Conservation (phyloP, 2,329 filamentous ascomycete species). For the Microcyclosporella mali region DNA sequence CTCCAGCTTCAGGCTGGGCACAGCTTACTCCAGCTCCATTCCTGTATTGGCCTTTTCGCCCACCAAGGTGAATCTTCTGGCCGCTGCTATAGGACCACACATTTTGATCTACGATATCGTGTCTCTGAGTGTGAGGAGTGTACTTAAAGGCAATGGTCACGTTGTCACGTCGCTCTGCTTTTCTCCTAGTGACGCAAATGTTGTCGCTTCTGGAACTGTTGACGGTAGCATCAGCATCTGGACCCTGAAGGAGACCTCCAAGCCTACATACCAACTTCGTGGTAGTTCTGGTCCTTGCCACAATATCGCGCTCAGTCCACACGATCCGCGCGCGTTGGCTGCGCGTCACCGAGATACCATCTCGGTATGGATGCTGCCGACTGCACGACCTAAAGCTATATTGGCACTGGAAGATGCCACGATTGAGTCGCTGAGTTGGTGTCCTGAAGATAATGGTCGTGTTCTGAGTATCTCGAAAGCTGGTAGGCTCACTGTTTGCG, state of each 20-base stretch:
- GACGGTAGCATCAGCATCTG: conserved; percentile 21
- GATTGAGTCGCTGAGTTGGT: neutral
- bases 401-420: neutral
- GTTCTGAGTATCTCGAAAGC: neutral
- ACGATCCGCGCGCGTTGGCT: conserved; percentile 10
- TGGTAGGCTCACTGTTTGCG: conserved; percentile 2
- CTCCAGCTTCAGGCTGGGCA: conserved; percentile 6
- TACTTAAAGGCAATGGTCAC: conserved; percentile 19
- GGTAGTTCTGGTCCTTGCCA: conserved; percentile 14
- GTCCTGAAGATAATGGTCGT: neutral
- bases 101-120: conserved; percentile 19
- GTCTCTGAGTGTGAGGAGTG: conserved; percentile 5
- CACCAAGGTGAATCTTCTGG: conserved; percentile 15
- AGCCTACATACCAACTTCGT: conserved; percentile 15
- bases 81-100: conserved; percentile 18
- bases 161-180: conserved; percentile 17
- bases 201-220: conserved; percentile 17
- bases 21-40: conserved; percentile 8
- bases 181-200: conserved; percentile 9
- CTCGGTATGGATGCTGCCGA: conserved; percentile 4
- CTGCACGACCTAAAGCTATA: too few species aligned
- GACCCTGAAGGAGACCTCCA: conserved; percentile 15
- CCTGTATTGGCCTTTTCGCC: conserved; percentile 18
- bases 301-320: conserved; percentile 11
- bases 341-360: conserved; percentile 10